Evolutionary conservation across 805 yeast genomes (phyloP), one percentile per base, ranked within the genome.

Genomic region (Yamadazyma akitaensis): DNA sequence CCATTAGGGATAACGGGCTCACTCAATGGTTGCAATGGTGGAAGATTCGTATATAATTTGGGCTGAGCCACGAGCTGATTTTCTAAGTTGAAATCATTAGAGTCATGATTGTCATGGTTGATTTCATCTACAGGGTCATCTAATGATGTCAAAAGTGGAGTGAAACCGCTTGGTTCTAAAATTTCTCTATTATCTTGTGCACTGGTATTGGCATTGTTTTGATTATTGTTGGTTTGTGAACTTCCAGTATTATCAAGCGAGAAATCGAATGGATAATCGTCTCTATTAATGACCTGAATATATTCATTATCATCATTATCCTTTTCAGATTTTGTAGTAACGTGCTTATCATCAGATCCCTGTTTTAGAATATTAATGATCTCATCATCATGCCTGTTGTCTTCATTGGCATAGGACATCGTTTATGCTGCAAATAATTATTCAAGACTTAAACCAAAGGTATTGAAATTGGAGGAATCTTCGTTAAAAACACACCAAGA

Each of bases 11-110:
- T 42, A 1, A 61, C 65, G 17, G 64, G 55, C 38, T 65, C 70
- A 3, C 64, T 57, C 12, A 65, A 51, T n/a, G 67, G 65, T 26
- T 53, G 56, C 28, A 65, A 39, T 1, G 68, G 64, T 0, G 71
- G 68, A 11, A 64, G 44, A 3, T 43, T 45, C 4, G 47, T 16
- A 39, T 50, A 50, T 3, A 46, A 12, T 24, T 46, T 50, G 2
- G 51, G 53, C 25, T 50, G 53, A 1, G 51, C 24, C 10, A 52
- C 38, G 28, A 49, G 47, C 30, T 47, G 51, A 18, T 42, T 42
- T 17, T 45, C 48, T 24, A 35, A 28, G 14, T 33, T 41, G 21
- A 41, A 41, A 14, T 33, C 38, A n/a, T 24, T 24, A 11, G 19
- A 16, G 28, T 40, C n/a, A 2, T 42, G 33, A 11, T 42, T 28